These are phyloP conservation scores for Aspergillus niger DNA, from an alignment of 2,329 filamentous ascomycete genomes.

Conservation along the genomic window DNA sequence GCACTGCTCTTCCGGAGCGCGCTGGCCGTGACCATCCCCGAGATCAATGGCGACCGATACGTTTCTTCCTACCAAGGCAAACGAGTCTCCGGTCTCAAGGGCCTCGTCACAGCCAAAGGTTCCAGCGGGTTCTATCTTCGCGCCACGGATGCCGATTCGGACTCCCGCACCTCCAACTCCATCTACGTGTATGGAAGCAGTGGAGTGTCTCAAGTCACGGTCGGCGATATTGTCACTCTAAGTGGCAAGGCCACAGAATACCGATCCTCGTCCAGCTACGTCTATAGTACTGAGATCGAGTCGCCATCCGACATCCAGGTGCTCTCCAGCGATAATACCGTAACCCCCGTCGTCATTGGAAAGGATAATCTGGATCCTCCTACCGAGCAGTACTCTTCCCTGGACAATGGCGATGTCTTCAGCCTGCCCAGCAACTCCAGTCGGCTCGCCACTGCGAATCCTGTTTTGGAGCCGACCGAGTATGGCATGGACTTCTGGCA, in stretches of 20 bases:
- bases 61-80: constrained; percentile 62
- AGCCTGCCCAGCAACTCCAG: constrained; percentile 63
- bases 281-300: constrained; percentile 66
- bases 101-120: constrained; percentile 65
- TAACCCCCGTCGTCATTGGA: constrained; percentile 63
- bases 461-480: constrained; percentile 58
- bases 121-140: constrained; percentile 66
- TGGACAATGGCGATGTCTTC: constrained; percentile 68
- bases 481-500: constrained; percentile 77
- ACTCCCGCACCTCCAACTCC: constrained; percentile 63
- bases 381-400: constrained; percentile 60
- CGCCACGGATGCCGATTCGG: constrained; percentile 59
- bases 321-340: constrained; percentile 56
- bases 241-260: constrained; percentile 63
- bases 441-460: constrained; percentile 62
- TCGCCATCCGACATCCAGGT: constrained; percentile 57
- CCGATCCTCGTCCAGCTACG: constrained; percentile 57
- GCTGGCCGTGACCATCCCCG: constrained; percentile 54
- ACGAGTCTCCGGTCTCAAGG: constrained; percentile 60
- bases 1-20: constrained; percentile 12
- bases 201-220: constrained; percentile 54
- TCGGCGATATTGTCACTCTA: constrained; percentile 65
- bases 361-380: constrained; percentile 60
- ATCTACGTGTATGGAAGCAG: constrained; percentile 64
- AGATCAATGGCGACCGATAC: constrained; percentile 68